These are phyloP conservation scores for Arthrobotrys musiformis DNA, from an alignment of 2,329 filamentous ascomycete genomes.

Conservation along the genomic window DNA sequence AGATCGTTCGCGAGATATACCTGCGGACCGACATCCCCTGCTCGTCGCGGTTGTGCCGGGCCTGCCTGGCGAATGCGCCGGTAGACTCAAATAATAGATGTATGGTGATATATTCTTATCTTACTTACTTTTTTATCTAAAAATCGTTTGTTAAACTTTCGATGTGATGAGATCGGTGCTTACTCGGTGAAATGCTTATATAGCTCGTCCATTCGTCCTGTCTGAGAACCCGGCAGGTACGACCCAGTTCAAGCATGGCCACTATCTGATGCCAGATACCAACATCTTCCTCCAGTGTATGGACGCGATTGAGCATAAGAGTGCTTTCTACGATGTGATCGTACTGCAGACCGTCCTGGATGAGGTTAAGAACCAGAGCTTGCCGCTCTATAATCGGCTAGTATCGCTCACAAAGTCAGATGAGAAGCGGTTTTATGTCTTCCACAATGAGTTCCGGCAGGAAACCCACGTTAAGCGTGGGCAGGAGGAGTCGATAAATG, in stretches of 20 bases:
- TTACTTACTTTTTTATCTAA: background rate
- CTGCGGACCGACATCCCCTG: constrained; percentile 96
- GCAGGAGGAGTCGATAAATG: constrained; percentile 87
- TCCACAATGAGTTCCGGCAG: constrained; percentile 96
- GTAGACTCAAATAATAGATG: constrained; percentile 81
- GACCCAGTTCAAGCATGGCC: constrained; percentile 81
- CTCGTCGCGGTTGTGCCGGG: constrained; percentile 86
- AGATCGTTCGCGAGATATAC: constrained; percentile 97
- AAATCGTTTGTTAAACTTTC: background rate
- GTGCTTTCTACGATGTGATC: constrained; percentile 95
- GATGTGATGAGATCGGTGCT: constrained; percentile 15
- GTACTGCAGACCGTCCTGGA: constrained; percentile 96
- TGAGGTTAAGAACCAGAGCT: constrained; percentile 90
- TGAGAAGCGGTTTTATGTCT: constrained; percentile 97
- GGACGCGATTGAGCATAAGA: constrained; percentile 93
- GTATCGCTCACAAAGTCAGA: constrained; percentile 92
- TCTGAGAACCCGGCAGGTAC: constrained; percentile 89
- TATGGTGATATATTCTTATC: constrained; percentile 62
- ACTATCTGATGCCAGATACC: constrained; percentile 95
- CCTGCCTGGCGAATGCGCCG: constrained; percentile 79
- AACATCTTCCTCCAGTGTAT: constrained; percentile 95
- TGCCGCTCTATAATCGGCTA: constrained; percentile 93
- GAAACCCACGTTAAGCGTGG: constrained; percentile 86
- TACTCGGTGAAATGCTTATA: constrained; percentile 16
- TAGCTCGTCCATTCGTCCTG: constrained; percentile 84